A percentile compares a stretch with the other conserved stretches of the same genome.
phyloP scores from a whole-genome alignment of 371 early-diverging fungal genomes.

The Apophysomyces variabilis region DNA sequence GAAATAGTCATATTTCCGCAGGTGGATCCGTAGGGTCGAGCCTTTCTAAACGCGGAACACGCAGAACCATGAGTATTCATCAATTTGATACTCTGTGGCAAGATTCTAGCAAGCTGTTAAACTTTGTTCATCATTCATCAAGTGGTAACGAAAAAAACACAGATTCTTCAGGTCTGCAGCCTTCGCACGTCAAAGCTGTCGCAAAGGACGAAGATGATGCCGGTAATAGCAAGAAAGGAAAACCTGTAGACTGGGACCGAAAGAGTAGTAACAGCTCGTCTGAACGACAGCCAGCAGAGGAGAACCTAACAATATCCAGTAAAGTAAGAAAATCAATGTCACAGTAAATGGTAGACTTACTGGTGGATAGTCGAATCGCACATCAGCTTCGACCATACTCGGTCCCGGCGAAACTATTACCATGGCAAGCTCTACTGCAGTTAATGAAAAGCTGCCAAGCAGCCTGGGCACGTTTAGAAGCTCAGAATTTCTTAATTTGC shows the following conservation, averaged over 20 bases:
- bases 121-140: slow-evolving; percentile 43
- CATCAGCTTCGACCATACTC: slow-evolving; percentile 36
- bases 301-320: slow-evolving; percentile 31
- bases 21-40: slow-evolving; percentile 15
- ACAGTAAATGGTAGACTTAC: background rate
- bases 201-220: slow-evolving; percentile 21
- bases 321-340: slow-evolving; percentile 24
- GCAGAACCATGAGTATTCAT: slow-evolving; percentile 52
- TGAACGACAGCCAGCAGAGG: slow-evolving; percentile 24
- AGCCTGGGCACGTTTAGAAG: slow-evolving; percentile 46
- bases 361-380: slow-evolving; percentile 42
- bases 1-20: slow-evolving; percentile 2
- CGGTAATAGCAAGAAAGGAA: slow-evolving; percentile 3
- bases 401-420: slow-evolving; percentile 34
- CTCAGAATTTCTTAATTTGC: slow-evolving; percentile 51
- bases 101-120: slow-evolving; percentile 51
- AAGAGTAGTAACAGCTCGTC: slow-evolving; percentile 24
- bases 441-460: slow-evolving; percentile 42
- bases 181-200: background rate
- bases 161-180: slow-evolving; percentile 1
- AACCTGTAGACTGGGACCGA: slow-evolving; percentile 28
- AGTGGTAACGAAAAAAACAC: slow-evolving; percentile 19
- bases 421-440: slow-evolving; percentile 34
- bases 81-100: slow-evolving; percentile 49
- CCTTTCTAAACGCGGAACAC: slow-evolving; percentile 21